phyloP scores from a whole-genome alignment of 352 stramenopile genomes.

The Globisporangium camurandrum region DNA sequence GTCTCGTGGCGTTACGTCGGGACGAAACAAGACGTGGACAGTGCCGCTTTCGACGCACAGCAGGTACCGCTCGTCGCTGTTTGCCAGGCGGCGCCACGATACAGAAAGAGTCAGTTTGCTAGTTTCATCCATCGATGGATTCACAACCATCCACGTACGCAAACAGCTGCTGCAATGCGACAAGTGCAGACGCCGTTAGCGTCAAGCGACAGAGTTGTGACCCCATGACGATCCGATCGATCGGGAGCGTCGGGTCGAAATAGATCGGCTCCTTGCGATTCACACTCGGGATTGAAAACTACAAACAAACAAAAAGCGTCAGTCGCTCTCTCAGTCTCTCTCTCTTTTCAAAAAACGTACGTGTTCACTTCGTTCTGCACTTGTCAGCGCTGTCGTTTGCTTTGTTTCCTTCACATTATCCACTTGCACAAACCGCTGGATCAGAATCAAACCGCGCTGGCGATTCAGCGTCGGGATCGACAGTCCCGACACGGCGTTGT shows the following conservation, averaged over 20 bases:
- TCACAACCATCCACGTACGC: conserved; percentile 14
- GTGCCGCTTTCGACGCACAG: conserved; percentile 25
- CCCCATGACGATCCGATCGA: conserved; percentile 49
- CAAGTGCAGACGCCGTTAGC: conserved; percentile 28
- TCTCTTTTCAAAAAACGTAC: no score
- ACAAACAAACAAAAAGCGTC: neutral
- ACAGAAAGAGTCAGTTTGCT: neutral
- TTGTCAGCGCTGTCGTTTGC: conserved; percentile 10
- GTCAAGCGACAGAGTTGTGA: conserved; percentile 38
- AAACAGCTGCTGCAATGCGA: conserved; percentile 45
- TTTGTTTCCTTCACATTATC: neutral
- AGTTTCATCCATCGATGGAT: neutral
- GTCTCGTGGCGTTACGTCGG: conserved; percentile 38
- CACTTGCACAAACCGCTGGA: conserved; percentile 38
- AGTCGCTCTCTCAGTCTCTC: no score
- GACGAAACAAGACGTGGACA: conserved; percentile 51
- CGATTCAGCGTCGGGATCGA: conserved; percentile 88
- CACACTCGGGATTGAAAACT: conserved; percentile 56
- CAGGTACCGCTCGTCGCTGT: conserved; percentile 57
- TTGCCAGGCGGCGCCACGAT: no score
- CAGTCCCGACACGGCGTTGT: conserved; percentile 83
- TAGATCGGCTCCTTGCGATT: conserved; percentile 55
- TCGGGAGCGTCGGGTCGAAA: conserved; percentile 34
- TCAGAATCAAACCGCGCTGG: conserved; percentile 42
- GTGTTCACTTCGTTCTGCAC: conserved; percentile 17